Conservation (phyloP, 768 basidiomycete species). For the Tricholoma saponaceum region DNA sequence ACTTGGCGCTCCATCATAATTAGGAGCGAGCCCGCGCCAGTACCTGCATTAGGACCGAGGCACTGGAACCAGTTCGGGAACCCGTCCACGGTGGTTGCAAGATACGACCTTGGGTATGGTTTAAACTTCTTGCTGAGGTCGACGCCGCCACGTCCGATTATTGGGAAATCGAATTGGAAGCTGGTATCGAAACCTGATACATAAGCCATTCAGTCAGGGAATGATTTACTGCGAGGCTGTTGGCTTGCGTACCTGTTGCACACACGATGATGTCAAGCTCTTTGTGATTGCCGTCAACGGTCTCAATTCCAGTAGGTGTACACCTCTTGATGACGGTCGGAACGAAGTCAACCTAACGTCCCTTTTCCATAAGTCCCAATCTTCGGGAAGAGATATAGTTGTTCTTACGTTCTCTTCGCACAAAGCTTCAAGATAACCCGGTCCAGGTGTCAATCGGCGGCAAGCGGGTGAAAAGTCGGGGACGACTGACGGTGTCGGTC, state of each 20-base stretch:
- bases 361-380: not conserved
- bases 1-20: constrained; percentile 51
- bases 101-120: constrained; percentile 54
- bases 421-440: constrained; percentile 64
- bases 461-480: constrained; percentile 58
- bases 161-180: constrained; percentile 42
- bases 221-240: not conserved
- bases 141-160: constrained; percentile 51
- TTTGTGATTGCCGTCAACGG: constrained; percentile 46
- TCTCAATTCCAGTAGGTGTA: constrained; percentile 54
- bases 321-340: constrained; percentile 48
- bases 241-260: constrained; percentile 45
- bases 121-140: constrained; percentile 48
- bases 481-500: constrained; percentile 34
- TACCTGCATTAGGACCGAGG: constrained; percentile 52
- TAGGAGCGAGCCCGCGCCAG: constrained; percentile 54
- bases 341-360: constrained; percentile 48
- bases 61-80: constrained; percentile 66
- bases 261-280: constrained; percentile 60
- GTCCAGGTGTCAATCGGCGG: constrained; percentile 63
- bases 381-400: not conserved
- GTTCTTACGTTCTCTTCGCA: constrained; percentile 53
- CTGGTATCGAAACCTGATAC: constrained; percentile 48
- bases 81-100: constrained; percentile 55
- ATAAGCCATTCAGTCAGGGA: not conserved